Conservation (phyloP, 2,329 filamentous ascomycete genomes). For the Cryphonectria carpinicola region DNA sequence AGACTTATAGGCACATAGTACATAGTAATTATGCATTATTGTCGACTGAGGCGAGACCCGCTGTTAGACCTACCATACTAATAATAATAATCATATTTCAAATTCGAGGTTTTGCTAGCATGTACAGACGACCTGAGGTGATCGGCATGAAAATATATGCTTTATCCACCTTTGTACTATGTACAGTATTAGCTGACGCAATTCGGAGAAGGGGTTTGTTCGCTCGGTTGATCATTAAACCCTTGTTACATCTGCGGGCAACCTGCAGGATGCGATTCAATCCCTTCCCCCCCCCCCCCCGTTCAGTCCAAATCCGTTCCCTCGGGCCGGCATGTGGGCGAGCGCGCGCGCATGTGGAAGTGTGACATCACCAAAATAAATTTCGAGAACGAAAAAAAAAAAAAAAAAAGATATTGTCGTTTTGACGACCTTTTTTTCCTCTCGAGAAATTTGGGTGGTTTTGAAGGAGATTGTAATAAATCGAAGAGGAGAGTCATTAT, state of each 20-base stretch:
- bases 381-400: not conserved
- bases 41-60: not conserved
- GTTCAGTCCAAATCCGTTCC: not conserved
- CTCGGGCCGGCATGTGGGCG: not conserved
- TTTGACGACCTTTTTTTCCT: not conserved
- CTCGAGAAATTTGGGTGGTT: not conserved
- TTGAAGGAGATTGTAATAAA: constrained; percentile 19
- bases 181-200: not conserved
- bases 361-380: not conserved
- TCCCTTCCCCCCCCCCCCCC: no score
- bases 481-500: constrained; percentile 31
- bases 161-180: not conserved
- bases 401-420: not conserved
- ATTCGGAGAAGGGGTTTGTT: not conserved
- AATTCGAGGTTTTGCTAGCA: not conserved
- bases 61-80: not conserved
- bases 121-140: not conserved
- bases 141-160: not conserved
- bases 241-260: no score
- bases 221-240: not conserved
- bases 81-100: not conserved
- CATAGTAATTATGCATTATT: no score
- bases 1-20: no score
- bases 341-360: no score
- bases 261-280: no score